These are phyloP conservation scores for Tylopilus sp. DNA, from an alignment of 768 basidiomycete species.

Conservation along the genomic window DNA sequence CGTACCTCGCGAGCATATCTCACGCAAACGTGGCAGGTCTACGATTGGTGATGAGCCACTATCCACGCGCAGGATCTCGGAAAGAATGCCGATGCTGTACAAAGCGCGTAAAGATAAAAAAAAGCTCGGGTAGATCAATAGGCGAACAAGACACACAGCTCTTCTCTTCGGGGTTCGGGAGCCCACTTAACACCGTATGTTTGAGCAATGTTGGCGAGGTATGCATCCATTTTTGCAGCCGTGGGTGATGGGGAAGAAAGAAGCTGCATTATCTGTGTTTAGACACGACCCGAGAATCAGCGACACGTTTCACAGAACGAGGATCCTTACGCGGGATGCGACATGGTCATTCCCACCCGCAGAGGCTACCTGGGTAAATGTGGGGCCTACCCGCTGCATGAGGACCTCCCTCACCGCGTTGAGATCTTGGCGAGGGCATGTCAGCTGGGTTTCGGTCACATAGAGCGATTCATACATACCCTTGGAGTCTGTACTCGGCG, in stretches of 20 bases:
- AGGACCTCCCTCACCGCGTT: slow-evolving; percentile 51
- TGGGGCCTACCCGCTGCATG: slow-evolving; percentile 51
- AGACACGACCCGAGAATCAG: neutral
- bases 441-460: neutral
- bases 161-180: slow-evolving; percentile 57
- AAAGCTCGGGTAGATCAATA: neutral
- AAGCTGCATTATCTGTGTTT: slow-evolving; percentile 47
- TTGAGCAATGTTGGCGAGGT: slow-evolving; percentile 51
- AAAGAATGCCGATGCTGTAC: slow-evolving; percentile 50
- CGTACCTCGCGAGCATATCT: slow-evolving; percentile 60
- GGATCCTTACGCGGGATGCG: slow-evolving; percentile 43
- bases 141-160: slow-evolving; percentile 45
- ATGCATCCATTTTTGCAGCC: slow-evolving; percentile 52
- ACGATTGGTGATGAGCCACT: slow-evolving; percentile 45
- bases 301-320: neutral
- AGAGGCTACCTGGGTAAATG: slow-evolving; percentile 52
- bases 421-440: slow-evolving; percentile 45
- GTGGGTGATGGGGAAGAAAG: slow-evolving; percentile 53
- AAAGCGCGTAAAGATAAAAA: neutral
- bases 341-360: slow-evolving; percentile 52
- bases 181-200: slow-evolving; percentile 56
- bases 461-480: slow-evolving; percentile 36
- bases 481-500: slow-evolving; percentile 52
- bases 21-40: slow-evolving; percentile 53
- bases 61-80: slow-evolving; percentile 52